Percentiles rank a stretch among this genome's conserved stretches.
Evolutionary conservation across 2,329 filamentous ascomycete genomes (phyloP).

Genomic region (Neonectria faginata): DNA sequence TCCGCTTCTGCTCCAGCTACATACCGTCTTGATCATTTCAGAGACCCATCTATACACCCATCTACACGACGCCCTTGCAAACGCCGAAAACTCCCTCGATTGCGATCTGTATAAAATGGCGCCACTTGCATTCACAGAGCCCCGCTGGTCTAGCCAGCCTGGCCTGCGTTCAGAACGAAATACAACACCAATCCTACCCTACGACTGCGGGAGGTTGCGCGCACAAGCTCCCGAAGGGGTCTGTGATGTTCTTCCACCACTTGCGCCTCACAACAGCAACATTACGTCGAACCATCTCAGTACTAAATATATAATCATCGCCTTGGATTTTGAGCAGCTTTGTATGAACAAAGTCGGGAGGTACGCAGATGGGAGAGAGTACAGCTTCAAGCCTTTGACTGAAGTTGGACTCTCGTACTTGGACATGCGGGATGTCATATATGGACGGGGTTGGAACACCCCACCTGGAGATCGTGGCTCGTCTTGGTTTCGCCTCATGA

Average conservation of each 20-base stretch:
- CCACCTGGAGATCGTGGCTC: slow-evolving; percentile 30
- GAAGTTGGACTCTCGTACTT: slow-evolving; percentile 28
- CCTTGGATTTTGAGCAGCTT: slow-evolving; percentile 27
- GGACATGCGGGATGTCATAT: slow-evolving; percentile 30
- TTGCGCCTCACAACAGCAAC: background rate
- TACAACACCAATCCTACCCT: background rate
- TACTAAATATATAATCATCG: slow-evolving; percentile 26
- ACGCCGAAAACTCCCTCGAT: background rate
- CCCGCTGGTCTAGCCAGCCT: background rate
- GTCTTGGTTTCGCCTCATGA: slow-evolving; percentile 36
- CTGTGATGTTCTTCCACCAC: slow-evolving; percentile 6
- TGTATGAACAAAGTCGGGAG: slow-evolving; percentile 13
- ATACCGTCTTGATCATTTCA: background rate
- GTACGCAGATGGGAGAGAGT: slow-evolving; percentile 4
- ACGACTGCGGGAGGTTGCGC: slow-evolving; percentile 6
- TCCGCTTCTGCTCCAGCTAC: too few species aligned
- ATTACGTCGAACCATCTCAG: slow-evolving; percentile 4
- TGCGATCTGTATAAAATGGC: background rate
- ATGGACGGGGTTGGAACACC: background rate
- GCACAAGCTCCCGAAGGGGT: slow-evolving; percentile 8
- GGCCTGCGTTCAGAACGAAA: background rate
- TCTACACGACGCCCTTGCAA: background rate
- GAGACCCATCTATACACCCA: background rate
- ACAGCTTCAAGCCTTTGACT: slow-evolving; percentile 20
- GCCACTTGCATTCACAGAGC: background rate